Evolutionary conservation across 441 rosid species (phyloP), one percentile per base, ranked within the genome.

Genomic region (Omphalea diandra): DNA sequence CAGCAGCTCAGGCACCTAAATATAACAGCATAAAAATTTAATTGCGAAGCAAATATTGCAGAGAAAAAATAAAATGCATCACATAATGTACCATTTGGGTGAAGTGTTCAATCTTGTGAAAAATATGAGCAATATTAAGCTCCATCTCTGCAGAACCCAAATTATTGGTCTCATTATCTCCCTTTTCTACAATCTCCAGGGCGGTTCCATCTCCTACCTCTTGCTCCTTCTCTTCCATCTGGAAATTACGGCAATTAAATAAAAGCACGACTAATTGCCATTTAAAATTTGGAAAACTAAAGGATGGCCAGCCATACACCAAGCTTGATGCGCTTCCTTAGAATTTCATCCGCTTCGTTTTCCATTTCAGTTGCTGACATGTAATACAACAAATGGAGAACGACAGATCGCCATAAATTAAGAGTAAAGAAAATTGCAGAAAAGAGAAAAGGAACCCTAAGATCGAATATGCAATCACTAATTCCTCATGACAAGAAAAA

Each of bases 31-130:
- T n/a, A 36, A 31, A 18, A 47, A 46, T 27, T 33, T 43, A 59
- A 63, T 29, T 5, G 59, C 50, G 47, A 69, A n/a, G 46, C 33
- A 54, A 53, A 73, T n/a, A n/a, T n/a, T n/a, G n/a, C n/a, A n/a
- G n/a, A n/a, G n/a, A n/a, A n/a, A n/a, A n/a, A n/a, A n/a, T n/a
- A n/a, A n/a, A n/a, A n/a, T n/a, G n/a, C n/a, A n/a, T n/a, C n/a
- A n/a, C n/a, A n/a, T n/a, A n/a, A n/a, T n/a, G n/a, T 87, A 90
- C 97, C 85, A 79, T 78, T 60, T 86, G 86, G 32, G 95, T 90
- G 81, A 87, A 91, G 78, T 81, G 84, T 35, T 90, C 94, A 60
- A 90, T 91, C 83, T 82, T 90, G 38, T 90, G 87, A 60, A 84
- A 75, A 78, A 91, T 78, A 31, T 81, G 83, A 72, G 82, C 18